phyloP scores from a whole-genome alignment of 345 rosid species.

The Linum lewisii region DNA sequence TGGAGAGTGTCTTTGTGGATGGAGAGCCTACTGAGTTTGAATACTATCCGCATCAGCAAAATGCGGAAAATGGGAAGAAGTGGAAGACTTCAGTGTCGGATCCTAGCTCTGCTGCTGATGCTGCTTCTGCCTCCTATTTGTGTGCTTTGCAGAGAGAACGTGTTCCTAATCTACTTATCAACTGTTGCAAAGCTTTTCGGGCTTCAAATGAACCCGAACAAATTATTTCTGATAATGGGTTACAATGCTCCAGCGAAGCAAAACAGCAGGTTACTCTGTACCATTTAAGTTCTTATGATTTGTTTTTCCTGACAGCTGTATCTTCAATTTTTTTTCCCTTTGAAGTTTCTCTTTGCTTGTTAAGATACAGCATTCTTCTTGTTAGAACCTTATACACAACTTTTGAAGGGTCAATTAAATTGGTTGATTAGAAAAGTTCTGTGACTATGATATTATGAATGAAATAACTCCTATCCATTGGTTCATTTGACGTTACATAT shows the following conservation, averaged over 20 bases:
- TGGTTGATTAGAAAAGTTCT: too few relatives aligned
- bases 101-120: slow-evolving; percentile 73
- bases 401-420: too few relatives aligned
- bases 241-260: slow-evolving; percentile 44
- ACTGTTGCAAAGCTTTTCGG: slow-evolving; percentile 86
- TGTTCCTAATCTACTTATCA: slow-evolving; percentile 69
- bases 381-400: too few relatives aligned
- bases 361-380: too few relatives aligned
- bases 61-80: slow-evolving; percentile 39
- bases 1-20: slow-evolving; percentile 76
- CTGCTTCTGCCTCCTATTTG: slow-evolving; percentile 54
- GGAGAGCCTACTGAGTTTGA: slow-evolving; percentile 88
- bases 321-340: not conserved
- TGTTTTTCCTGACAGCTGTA: not conserved
- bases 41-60: slow-evolving; percentile 68
- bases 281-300: not conserved
- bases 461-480: too few relatives aligned
- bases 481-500: not conserved
- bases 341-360: not conserved
- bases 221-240: slow-evolving; percentile 40
- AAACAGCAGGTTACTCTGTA: slow-evolving; percentile 62
- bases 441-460: too few relatives aligned
- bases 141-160: slow-evolving; percentile 56
- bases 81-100: slow-evolving; percentile 42
- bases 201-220: slow-evolving; percentile 46